Evolutionary conservation across 768 basidiomycete genomes (phyloP).

Genomic region (Neoboletus magnificus): DNA sequence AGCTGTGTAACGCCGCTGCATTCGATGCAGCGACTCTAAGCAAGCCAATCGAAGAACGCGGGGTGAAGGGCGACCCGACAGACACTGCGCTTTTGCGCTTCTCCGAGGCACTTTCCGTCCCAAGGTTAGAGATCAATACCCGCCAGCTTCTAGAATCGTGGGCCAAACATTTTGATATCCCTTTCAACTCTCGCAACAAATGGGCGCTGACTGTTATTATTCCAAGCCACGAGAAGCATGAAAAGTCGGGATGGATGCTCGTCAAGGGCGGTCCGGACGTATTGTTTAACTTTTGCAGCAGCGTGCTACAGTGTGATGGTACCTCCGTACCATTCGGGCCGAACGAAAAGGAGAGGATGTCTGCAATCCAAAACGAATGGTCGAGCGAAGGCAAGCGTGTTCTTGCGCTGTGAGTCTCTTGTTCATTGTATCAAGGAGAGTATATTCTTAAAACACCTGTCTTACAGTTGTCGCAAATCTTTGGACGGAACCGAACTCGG

Average conservation of each 20-base stretch:
- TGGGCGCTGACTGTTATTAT: conserved; percentile 48
- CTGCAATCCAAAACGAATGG: conserved; percentile 38
- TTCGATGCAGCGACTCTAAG: conserved; percentile 37
- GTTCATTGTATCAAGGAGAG: not conserved
- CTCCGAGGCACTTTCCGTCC: conserved; percentile 30
- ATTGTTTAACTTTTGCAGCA: conserved; percentile 39
- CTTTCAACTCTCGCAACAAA: conserved; percentile 52
- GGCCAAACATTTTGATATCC: conserved; percentile 34
- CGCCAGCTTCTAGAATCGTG: conserved; percentile 18
- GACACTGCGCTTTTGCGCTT: conserved; percentile 54
- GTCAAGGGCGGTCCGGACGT: conserved; percentile 62
- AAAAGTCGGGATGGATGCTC: conserved; percentile 35
- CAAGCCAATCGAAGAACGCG: conserved; percentile 30
- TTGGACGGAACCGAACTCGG: conserved; percentile 20
- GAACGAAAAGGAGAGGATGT: conserved; percentile 19
- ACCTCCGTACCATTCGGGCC: conserved; percentile 30
- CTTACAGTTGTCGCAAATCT: conserved; percentile 29
- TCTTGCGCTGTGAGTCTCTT: conserved; percentile 37
- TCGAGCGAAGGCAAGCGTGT: conserved; percentile 53
- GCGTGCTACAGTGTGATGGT: conserved; percentile 32
- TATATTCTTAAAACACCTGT: not conserved
- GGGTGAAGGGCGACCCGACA: conserved; percentile 46
- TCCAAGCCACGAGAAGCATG: conserved; percentile 4
- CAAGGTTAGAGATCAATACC: conserved; percentile 18
- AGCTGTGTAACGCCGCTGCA: conserved; percentile 54